phyloP scores from a whole-genome alignment of 2,329 filamentous ascomycete species.

The Colletotrichum magnum region DNA sequence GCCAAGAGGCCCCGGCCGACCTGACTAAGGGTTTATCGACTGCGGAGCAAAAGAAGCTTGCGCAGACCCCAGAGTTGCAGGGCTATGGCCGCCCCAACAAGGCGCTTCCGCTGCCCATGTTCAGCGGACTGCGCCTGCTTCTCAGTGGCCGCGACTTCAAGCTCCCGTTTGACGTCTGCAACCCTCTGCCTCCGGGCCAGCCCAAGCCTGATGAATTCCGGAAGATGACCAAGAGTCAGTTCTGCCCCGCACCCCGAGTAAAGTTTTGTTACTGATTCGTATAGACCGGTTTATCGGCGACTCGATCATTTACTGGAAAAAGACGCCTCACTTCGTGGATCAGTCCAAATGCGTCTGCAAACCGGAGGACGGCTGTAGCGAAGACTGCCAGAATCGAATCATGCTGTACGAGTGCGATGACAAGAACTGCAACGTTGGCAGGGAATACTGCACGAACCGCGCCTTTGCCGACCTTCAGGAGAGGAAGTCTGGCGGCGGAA shows the following conservation, averaged over 20 bases:
- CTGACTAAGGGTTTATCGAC: conserved; percentile 62
- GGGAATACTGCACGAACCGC: conserved; percentile 85
- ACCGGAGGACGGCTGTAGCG: conserved; percentile 84
- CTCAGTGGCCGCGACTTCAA: conserved; percentile 85
- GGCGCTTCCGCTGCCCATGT: conserved; percentile 82
- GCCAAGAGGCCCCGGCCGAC: conserved; percentile 74
- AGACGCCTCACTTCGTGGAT: conserved; percentile 79
- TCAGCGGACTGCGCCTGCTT: conserved; percentile 79
- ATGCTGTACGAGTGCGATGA: conserved; percentile 98
- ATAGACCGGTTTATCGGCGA: conserved; percentile 89
- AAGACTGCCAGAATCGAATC: conserved; percentile 92
- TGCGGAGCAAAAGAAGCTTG: conserved; percentile 66
- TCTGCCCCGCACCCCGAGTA: not conserved
- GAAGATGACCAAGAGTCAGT: conserved; percentile 90
- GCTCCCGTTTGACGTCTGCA: conserved; percentile 90
- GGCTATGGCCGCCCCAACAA: conserved; percentile 66
- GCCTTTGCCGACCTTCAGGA: conserved; percentile 85
- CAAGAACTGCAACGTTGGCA: conserved; percentile 86
- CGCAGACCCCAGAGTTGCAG: conserved; percentile 61
- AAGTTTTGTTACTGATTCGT: conserved; percentile 7
- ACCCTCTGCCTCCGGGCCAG: conserved; percentile 86
- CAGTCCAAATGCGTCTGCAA: conserved; percentile 84
- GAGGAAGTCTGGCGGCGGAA: conserved; percentile 82
- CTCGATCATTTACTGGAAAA: conserved; percentile 84
- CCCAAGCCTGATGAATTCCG: conserved; percentile 95